phyloP scores from a whole-genome alignment of 768 basidiomycete species.

The Trametes cubensis region DNA sequence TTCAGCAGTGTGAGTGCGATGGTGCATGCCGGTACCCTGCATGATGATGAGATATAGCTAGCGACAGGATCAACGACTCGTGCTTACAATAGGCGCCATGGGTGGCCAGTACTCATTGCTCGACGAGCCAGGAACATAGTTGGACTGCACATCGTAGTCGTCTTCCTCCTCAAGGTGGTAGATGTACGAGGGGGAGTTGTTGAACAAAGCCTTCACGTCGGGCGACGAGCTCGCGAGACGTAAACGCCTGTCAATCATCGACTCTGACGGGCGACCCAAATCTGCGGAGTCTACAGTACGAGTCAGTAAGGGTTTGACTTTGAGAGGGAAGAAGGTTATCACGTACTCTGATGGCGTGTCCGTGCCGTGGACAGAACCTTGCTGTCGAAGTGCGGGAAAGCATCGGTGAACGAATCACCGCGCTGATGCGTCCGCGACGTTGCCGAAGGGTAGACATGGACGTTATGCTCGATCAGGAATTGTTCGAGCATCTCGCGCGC shows the following conservation, averaged over 20 bases:
- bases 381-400: conserved; percentile 95
- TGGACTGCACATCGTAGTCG: conserved; percentile 51
- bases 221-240: conserved; percentile 89
- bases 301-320: conserved; percentile 20
- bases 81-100: conserved; percentile 71
- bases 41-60: background rate
- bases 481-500: conserved; percentile 93
- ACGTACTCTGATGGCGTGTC: conserved; percentile 60
- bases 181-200: conserved; percentile 76
- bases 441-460: conserved; percentile 79
- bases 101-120: conserved; percentile 75
- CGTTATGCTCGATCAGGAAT: conserved; percentile 81
- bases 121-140: conserved; percentile 55
- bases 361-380: conserved; percentile 84
- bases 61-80: conserved; percentile 22
- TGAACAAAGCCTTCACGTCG: conserved; percentile 94
- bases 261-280: conserved; percentile 66
- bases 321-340: background rate
- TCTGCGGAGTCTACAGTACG: conserved; percentile 69
- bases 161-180: conserved; percentile 79
- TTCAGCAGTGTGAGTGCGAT: conserved; percentile 70
- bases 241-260: conserved; percentile 72
- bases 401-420: conserved; percentile 91
- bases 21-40: conserved; percentile 70
- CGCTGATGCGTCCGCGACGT: conserved; percentile 81